A percentile compares a stretch with the other conserved stretches of the same genome.
Conservation (phyloP, 106 monocot genomes). For the Phalaenopsis aphrodite region DNA sequence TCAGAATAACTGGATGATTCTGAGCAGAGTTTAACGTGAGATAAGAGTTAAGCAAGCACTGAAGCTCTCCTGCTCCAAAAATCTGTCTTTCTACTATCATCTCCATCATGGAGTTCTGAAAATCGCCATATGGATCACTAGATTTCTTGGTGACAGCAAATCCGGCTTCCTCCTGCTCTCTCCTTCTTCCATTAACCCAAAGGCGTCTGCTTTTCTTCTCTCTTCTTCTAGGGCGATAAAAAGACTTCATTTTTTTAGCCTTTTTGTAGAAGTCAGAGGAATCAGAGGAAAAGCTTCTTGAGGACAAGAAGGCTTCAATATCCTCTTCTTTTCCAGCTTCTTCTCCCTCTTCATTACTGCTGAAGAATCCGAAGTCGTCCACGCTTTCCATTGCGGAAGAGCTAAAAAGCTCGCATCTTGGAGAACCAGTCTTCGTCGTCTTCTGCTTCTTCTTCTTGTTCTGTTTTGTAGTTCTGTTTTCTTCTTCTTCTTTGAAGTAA, state of each 20-base stretch:
- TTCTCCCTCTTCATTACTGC: not conserved
- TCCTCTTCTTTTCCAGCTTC: not conserved
- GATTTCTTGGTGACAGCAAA: conserved; percentile 55
- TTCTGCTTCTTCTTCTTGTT: not conserved
- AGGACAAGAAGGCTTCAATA: not conserved
- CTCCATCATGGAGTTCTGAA: conserved; percentile 62
- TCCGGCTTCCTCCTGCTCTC: conserved; percentile 2
- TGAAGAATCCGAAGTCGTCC: no score
- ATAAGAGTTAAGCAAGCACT: conserved; percentile 45
- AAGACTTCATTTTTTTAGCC: not conserved
- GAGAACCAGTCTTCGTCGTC: not conserved
- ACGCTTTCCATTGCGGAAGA: no score
- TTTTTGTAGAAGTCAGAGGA: not conserved
- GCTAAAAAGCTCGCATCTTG: no score
- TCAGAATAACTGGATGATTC: conserved; percentile 48
- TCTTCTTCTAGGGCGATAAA: not conserved
- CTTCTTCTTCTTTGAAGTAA: not conserved
- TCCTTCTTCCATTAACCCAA: not conserved
- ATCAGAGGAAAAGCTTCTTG: not conserved
- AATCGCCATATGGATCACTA: conserved; percentile 55
- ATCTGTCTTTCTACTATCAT: conserved; percentile 63
- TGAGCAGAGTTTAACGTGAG: conserved; percentile 41
- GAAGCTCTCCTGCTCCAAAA: conserved; percentile 25
- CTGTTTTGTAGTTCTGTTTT: not conserved
- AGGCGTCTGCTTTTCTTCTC: not conserved